These are phyloP conservation scores for Akanthomyces dipterigenus DNA, from an alignment of 2,329 filamentous ascomycete species.

Conservation along the genomic window DNA sequence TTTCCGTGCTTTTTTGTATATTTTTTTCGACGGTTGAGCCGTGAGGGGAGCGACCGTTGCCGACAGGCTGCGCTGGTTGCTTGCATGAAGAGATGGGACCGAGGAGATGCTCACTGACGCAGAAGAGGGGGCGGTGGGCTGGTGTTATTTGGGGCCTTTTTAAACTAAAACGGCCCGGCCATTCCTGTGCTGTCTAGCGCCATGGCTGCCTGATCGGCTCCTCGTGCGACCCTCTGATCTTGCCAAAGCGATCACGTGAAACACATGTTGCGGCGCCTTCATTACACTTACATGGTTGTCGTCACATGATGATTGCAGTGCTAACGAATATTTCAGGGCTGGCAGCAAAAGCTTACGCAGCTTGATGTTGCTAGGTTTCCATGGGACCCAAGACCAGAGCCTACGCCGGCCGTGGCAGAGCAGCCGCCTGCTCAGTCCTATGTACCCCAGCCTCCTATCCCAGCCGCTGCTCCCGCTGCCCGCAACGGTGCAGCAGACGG, in stretches of 20 bases:
- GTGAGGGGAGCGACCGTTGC: background rate
- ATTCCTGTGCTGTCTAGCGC: slow-evolving; percentile 16
- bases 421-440: slow-evolving; percentile 21
- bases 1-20: background rate
- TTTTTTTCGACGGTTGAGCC: background rate
- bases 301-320: background rate
- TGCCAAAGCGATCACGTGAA: background rate
- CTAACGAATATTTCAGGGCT: slow-evolving; percentile 54
- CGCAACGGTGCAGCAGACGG: slow-evolving; percentile 37
- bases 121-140: slow-evolving; percentile 18
- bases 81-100: background rate
- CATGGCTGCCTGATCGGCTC: slow-evolving; percentile 9
- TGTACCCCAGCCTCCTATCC: slow-evolving; percentile 24
- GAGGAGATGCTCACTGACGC: slow-evolving; percentile 8
- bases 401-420: slow-evolving; percentile 35
- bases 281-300: background rate
- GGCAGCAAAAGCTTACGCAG: slow-evolving; percentile 85
- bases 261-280: background rate
- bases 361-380: slow-evolving; percentile 84
- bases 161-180: slow-evolving; percentile 33
- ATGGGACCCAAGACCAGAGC: slow-evolving; percentile 83
- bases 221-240: background rate
- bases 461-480: slow-evolving; percentile 18
- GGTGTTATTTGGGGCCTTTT: slow-evolving; percentile 52
- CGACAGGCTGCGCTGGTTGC: background rate